These are phyloP conservation scores for Lachnellula occidentalis DNA, from an alignment of 2,329 filamentous ascomycete genomes.

Conservation along the genomic window DNA sequence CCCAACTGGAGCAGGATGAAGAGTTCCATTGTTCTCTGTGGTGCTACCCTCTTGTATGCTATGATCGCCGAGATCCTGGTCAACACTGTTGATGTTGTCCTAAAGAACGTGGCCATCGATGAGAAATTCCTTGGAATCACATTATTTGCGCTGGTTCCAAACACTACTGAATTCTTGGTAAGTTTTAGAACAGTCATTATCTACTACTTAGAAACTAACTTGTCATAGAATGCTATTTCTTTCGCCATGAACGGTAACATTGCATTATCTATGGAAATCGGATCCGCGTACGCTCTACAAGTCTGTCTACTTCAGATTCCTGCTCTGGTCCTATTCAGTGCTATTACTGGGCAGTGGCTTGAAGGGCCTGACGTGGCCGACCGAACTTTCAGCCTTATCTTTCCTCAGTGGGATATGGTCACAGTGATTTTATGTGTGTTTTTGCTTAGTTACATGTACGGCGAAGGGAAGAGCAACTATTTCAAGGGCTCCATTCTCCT, in stretches of 20 bases:
- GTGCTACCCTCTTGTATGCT: constrained; percentile 88
- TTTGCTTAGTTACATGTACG: constrained; percentile 93
- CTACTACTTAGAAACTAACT: constrained; percentile 13
- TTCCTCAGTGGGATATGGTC: constrained; percentile 99
- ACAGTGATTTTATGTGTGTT: constrained; percentile 95
- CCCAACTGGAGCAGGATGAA: constrained; percentile 95
- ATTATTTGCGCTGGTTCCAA: constrained; percentile 91
- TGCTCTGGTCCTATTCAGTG: constrained; percentile 85
- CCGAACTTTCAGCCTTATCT: constrained; percentile 80
- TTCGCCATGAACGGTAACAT: constrained; percentile 99
- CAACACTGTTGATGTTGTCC: constrained; percentile 92
- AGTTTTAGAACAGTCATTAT: constrained; percentile 30
- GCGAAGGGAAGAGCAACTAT: constrained; percentile 99
- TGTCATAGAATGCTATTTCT: constrained; percentile 76
- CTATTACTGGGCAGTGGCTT: constrained; percentile 58
- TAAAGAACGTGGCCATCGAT: constrained; percentile 85
- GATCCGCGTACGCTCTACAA: constrained; percentile 92
- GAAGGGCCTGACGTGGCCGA: constrained; percentile 47
- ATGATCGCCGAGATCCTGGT: constrained; percentile 95
- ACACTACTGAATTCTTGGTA: constrained; percentile 95
- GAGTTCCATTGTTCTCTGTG: constrained; percentile 82
- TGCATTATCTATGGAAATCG: constrained; percentile 97
- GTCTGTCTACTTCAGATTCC: constrained; percentile 94
- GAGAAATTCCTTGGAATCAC: constrained; percentile 98
- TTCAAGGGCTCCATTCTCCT: constrained; percentile 98